These are phyloP conservation scores for Tritrichomonas musculus DNA, from an alignment of 208 protist genomes.

Conservation along the genomic window DNA sequence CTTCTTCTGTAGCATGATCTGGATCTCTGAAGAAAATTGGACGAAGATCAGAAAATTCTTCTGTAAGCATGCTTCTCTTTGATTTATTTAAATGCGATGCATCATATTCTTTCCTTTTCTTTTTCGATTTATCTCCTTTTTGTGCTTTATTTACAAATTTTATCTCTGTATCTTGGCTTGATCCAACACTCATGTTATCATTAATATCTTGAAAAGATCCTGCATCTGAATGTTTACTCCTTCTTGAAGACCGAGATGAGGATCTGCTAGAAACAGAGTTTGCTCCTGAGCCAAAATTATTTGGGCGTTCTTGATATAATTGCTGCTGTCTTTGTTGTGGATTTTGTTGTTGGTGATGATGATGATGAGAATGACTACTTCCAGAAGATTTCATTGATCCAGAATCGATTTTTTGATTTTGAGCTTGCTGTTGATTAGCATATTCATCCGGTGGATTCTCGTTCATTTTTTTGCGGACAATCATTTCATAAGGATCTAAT, in stretches of 20 bases:
- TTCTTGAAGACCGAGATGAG: no score
- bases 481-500: not conserved
- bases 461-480: no score
- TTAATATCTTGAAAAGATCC: not conserved
- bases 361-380: no score
- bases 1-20: not conserved
- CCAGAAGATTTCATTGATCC: no score
- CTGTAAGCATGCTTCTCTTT: not conserved
- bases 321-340: no score
- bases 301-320: no score
- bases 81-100: not conserved
- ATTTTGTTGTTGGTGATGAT: no score
- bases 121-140: not conserved
- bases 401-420: not conserved
- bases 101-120: not conserved
- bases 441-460: not conserved
- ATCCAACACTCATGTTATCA: not conserved
- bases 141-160: not conserved
- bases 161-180: not conserved
- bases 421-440: no score
- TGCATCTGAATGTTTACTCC: no score
- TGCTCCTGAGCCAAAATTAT: no score
- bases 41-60: not conserved
- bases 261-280: no score
- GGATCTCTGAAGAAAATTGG: not conserved